These are phyloP conservation scores for Pinus tabuliformis DNA, from an alignment of 75 land plant genomes.

Conservation along the genomic window DNA sequence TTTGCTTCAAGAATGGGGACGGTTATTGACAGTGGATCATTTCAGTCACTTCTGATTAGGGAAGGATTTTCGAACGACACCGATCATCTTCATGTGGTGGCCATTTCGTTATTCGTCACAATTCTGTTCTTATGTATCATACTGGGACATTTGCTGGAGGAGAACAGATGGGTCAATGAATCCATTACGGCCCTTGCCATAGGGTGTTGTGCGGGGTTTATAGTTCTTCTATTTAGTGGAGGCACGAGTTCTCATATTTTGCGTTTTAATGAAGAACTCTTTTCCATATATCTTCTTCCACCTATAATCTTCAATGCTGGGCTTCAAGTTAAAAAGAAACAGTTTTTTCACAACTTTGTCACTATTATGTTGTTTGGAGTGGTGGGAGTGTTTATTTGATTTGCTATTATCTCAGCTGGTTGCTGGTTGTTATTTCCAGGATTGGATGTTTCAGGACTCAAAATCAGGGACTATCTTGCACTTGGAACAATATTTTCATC, in stretches of 20 bases:
- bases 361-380: constrained; percentile 85
- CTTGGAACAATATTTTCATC: constrained; percentile 75
- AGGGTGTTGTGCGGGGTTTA: constrained; percentile 18
- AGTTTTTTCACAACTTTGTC: constrained; percentile 82
- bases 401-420: constrained; percentile 67
- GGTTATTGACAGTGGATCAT: too few relatives aligned
- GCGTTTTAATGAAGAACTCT: constrained; percentile 23
- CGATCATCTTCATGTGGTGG: too few relatives aligned
- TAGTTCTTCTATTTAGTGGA: constrained; percentile 11
- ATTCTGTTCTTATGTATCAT: too few relatives aligned
- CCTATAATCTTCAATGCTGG: constrained; percentile 44
- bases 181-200: too few relatives aligned
- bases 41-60: too few relatives aligned
- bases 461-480: constrained; percentile 52
- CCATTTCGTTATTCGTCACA: too few relatives aligned
- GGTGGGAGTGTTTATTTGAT: constrained; percentile 76
- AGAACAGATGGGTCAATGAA: too few relatives aligned
- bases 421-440: constrained; percentile 72
- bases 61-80: too few relatives aligned
- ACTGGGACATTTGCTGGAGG: too few relatives aligned
- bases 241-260: constrained; percentile 24
- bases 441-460: constrained; percentile 38
- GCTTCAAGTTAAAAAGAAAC: constrained; percentile 92
- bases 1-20: too few relatives aligned
- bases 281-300: constrained; percentile 33